A percentile compares a stretch with the other conserved stretches of the same genome.
Conservation (phyloP, 2,329 filamentous ascomycete genomes). For the Aureobasidium sp. region DNA sequence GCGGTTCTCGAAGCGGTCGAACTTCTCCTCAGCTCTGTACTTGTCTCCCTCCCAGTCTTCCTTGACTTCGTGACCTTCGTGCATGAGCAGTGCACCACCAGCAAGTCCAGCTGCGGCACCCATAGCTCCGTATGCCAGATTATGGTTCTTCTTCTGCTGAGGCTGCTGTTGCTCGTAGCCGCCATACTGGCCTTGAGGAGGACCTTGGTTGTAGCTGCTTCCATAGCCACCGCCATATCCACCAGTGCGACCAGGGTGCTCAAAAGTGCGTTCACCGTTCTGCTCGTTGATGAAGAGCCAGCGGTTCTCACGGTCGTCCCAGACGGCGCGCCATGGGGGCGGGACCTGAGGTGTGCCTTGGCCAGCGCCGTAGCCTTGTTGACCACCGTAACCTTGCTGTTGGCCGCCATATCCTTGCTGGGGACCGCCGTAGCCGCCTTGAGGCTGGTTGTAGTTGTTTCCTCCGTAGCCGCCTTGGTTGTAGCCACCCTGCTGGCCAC, state of each 20-base stretch:
- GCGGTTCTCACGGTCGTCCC: slow-evolving; percentile 32
- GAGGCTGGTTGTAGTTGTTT: slow-evolving; percentile 4
- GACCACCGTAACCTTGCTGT: slow-evolving; percentile 12
- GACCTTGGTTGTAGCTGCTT: slow-evolving; percentile 15
- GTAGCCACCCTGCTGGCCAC: slow-evolving; percentile 10
- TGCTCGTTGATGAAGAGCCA: slow-evolving; percentile 41
- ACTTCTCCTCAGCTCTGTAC: slow-evolving; percentile 19
- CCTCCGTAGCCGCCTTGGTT: neutral
- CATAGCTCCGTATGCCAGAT: slow-evolving; percentile 29
- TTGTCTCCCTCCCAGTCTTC: slow-evolving; percentile 22
- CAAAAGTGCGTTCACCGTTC: slow-evolving; percentile 35
- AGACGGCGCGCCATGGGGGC: slow-evolving; percentile 38
- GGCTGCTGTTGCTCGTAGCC: neutral
- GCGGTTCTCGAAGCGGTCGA: slow-evolving; percentile 20
- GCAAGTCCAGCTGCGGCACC: slow-evolving; percentile 34
- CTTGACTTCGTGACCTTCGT: slow-evolving; percentile 36
- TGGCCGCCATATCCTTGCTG: slow-evolving; percentile 14
- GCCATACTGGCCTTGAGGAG: slow-evolving; percentile 15
- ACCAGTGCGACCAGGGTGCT: slow-evolving; percentile 24
- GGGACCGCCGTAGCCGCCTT: slow-evolving; percentile 14
- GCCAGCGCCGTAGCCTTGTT: slow-evolving; percentile 9
- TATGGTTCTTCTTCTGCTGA: slow-evolving; percentile 17
- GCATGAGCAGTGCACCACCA: slow-evolving; percentile 37
- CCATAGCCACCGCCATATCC: slow-evolving; percentile 15
- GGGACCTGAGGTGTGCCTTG: slow-evolving; percentile 24